Evolutionary conservation across 768 basidiomycete species (phyloP).

Genomic region (Agaricus subrufescens): DNA sequence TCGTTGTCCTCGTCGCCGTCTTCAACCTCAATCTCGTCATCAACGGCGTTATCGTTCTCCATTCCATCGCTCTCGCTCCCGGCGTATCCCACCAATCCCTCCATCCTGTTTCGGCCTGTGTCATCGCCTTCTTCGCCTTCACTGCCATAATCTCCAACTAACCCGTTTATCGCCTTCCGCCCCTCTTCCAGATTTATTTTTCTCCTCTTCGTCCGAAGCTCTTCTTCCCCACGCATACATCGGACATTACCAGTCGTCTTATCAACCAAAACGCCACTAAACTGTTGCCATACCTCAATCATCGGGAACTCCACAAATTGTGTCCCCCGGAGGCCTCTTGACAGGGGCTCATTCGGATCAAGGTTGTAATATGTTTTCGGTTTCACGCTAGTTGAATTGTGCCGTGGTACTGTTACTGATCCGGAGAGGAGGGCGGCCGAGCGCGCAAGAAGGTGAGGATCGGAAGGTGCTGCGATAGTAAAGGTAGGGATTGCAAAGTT

Average conservation of each 20-base stretch:
- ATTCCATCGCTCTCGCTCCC: constrained; percentile 42
- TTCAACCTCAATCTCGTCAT: constrained; percentile 48
- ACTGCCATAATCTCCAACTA: constrained; percentile 42
- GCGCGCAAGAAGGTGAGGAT: constrained; percentile 21
- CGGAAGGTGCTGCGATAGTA: constrained; percentile 46
- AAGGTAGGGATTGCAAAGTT: constrained; percentile 54
- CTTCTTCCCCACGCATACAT: constrained; percentile 27
- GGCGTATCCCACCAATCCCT: constrained; percentile 40
- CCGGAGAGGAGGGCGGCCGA: neutral
- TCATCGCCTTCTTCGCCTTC: constrained; percentile 28
- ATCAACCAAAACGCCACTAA: constrained; percentile 57
- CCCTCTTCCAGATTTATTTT: constrained; percentile 50
- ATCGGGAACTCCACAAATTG: constrained; percentile 83
- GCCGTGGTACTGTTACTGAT: constrained; percentile 10
- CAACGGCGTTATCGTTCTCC: constrained; percentile 39
- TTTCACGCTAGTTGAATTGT: constrained; percentile 8
- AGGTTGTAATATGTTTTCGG: constrained; percentile 51
- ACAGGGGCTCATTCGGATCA: constrained; percentile 44
- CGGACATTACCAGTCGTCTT: constrained; percentile 32
- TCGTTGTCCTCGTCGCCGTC: constrained; percentile 19
- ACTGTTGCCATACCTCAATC: constrained; percentile 74
- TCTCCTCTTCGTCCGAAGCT: constrained; percentile 46
- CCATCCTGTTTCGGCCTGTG: constrained; percentile 13
- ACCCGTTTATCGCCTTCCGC: constrained; percentile 47
- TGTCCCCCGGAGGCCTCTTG: constrained; percentile 46